Conservation (phyloP, 169 alveolate species). For the Cryptosporidium tyzzeri region DNA sequence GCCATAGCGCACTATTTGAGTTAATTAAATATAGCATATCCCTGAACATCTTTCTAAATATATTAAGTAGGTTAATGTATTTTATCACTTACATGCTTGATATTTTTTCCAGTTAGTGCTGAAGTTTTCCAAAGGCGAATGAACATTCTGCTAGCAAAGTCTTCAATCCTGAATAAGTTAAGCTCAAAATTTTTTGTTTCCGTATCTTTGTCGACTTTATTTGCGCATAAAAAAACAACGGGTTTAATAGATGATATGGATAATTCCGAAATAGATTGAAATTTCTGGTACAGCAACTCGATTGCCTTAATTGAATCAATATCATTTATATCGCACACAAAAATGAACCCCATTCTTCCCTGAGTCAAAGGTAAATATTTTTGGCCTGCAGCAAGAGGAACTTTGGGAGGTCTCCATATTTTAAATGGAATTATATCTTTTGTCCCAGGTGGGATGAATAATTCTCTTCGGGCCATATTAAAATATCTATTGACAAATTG, state of each 20-base stretch:
- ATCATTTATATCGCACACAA: slow-evolving; percentile 64
- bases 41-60: slow-evolving; percentile 38
- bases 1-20: slow-evolving; percentile 67
- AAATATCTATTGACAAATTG: slow-evolving; percentile 55
- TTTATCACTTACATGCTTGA: slow-evolving; percentile 54
- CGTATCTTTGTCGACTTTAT: slow-evolving; percentile 52
- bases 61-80: background rate
- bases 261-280: slow-evolving; percentile 41
- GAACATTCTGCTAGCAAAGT: slow-evolving; percentile 70
- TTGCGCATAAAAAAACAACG: slow-evolving; percentile 63
- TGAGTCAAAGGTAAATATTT: slow-evolving; percentile 63
- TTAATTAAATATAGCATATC: slow-evolving; percentile 67
- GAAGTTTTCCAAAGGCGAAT: slow-evolving; percentile 72
- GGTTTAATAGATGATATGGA: slow-evolving; percentile 62
- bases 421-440: slow-evolving; percentile 58
- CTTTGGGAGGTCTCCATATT: slow-evolving; percentile 70
- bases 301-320: slow-evolving; percentile 45
- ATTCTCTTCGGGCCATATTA: slow-evolving; percentile 60
- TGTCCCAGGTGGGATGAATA: slow-evolving; percentile 57
- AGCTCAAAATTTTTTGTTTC: slow-evolving; percentile 50
- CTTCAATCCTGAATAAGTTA: slow-evolving; percentile 42
- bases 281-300: slow-evolving; percentile 48
- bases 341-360: slow-evolving; percentile 73
- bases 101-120: slow-evolving; percentile 54
- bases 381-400: slow-evolving; percentile 68